Evolutionary conservation across 495 filamentous ascomycete species (phyloP), one percentile per base, ranked within the genome.

Genomic region (Penicillium coffeae): DNA sequence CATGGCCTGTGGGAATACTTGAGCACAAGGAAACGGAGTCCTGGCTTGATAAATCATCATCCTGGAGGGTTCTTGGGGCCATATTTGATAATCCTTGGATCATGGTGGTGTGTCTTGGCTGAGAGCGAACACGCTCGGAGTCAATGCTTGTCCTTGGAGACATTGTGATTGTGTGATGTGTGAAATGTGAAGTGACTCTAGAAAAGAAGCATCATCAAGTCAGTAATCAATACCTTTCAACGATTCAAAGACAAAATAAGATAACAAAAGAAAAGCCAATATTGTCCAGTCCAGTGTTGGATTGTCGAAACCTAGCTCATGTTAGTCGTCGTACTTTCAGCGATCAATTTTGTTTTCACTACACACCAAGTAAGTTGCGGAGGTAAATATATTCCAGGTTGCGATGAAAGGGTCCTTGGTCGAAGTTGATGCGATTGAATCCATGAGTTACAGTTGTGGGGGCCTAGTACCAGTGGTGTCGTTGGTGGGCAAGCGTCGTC

Each of bases 41-140:
- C 59, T 70, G 72, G 66, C 63, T 71, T 38, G 65, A 70, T 51
- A 74, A 52, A 54, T 73, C 69, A 73, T 74, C 69, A 74, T 73
- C 72, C 70, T 69, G 69, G 66, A 66, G 47, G 52, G 59, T 50
- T 63, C 65, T 66, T 55, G 72, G 66, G 63, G 64, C 56, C 59
- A 71, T 64, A 56, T 62, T 66, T 54, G 70, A 65, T 25, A 68
- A 53, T 62, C 65, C 69, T 62, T 59, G 64, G 38, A 69, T 48
- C 52, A 68, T 55, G 54, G 69, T 56, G 48, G 45, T 59, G 43
- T 70, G 66, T 59, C 68, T 71, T 43, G 69, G 45, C 51, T 69
- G 62, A 51, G 69, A 57, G 38, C 69, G 56, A 52, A 70, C 55
- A 40, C 62, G 55, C 34, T 64, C 63, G 43, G 68, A 50, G 48